Conservation (phyloP, 179 eudicot genomes). For the Gypsophila paniculata region DNA sequence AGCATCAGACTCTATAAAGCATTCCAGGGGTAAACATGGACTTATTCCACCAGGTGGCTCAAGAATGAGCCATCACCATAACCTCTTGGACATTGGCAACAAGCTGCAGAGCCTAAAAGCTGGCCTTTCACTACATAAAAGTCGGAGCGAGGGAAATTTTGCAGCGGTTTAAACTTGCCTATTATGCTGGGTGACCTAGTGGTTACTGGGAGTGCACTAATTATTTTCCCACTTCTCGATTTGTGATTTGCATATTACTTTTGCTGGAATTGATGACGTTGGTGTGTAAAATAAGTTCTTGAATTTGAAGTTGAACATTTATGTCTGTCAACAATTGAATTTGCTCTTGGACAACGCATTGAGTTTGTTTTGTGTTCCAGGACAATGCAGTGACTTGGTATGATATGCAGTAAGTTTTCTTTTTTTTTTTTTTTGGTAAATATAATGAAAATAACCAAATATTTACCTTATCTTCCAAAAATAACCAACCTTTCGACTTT, state of each 20-base stretch:
- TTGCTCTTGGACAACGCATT: no score
- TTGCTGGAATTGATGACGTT: not conserved
- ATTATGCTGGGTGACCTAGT: no score
- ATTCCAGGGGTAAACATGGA: conserved; percentile 41
- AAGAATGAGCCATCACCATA: conserved; percentile 29
- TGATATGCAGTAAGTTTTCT: no score
- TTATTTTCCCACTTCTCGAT: not conserved
- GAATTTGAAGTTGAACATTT: not conserved
- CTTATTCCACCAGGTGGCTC: conserved; percentile 48
- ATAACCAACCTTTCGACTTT: no score
- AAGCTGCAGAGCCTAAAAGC: conserved; percentile 40
- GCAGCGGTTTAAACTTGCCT: conserved; percentile 27
- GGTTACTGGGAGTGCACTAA: no score
- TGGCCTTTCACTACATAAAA: conserved; percentile 45
- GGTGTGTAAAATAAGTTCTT: not conserved
- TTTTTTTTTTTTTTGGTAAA: no score
- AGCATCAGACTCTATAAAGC: conserved; percentile 35
- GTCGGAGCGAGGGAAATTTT: conserved; percentile 62
- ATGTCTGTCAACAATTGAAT: not conserved
- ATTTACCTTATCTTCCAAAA: no score
- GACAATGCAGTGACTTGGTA: no score
- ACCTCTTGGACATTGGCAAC: conserved; percentile 38
- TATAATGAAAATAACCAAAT: no score
- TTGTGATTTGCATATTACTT: not conserved
- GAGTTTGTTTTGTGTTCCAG: no score